phyloP scores from a whole-genome alignment of 306 rosid species.

The Quercus alba region DNA sequence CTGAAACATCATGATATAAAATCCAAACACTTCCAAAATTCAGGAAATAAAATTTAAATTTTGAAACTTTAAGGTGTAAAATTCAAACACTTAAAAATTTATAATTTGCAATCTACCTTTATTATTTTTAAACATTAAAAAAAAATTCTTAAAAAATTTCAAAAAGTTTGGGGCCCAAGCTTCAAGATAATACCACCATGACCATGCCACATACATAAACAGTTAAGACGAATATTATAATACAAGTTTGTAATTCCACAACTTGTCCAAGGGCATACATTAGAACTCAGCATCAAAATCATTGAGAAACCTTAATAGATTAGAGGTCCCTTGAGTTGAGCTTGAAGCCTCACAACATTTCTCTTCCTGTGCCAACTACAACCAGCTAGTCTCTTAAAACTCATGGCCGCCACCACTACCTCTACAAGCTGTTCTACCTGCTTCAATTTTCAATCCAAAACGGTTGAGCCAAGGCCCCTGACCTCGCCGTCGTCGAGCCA shows the following conservation, averaged over 20 bases:
- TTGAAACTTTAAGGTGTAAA: rapidly evolving
- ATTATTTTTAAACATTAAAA: too few species aligned
- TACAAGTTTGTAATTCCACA: neutral
- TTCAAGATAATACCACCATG: too few species aligned
- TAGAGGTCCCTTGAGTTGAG: neutral
- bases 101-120: too few species aligned
- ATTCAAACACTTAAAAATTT: too few species aligned
- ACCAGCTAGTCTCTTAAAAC: slow-evolving; percentile 1
- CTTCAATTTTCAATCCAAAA: slow-evolving; percentile 48
- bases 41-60: rapidly evolving
- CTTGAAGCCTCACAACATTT: slow-evolving; percentile 24
- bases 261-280: slow-evolving; percentile 1
- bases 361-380: slow-evolving; percentile 1
- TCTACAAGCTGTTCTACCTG: slow-evolving; percentile 45
- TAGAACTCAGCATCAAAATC: neutral
- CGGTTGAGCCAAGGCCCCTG: slow-evolving; percentile 32
- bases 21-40: rapidly evolving
- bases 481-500: slow-evolving; percentile 22
- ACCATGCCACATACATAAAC: too few species aligned
- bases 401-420: slow-evolving; percentile 67
- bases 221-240: neutral
- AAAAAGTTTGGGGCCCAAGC: too few species aligned
- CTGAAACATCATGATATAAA: rapidly evolving
- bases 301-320: neutral
- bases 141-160: too few species aligned